Evolutionary conservation across 352 stramenopile species (phyloP).

Genomic region (Pythium coloratum): DNA sequence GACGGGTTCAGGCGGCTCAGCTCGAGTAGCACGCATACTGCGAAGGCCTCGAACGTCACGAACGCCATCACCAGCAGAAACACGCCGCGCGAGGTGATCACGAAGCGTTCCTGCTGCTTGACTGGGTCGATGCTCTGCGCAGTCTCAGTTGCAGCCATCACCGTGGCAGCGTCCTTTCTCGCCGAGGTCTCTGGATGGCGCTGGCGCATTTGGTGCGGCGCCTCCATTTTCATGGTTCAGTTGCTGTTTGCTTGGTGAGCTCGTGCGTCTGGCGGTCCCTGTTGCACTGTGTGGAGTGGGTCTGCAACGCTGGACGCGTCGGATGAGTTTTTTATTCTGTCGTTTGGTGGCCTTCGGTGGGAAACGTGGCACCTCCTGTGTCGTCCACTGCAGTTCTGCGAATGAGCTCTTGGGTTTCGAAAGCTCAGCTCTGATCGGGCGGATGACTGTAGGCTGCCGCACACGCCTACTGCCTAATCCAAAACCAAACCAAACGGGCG

Average conservation of each 20-base stretch:
- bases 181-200: background rate
- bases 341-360: background rate
- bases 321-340: background rate
- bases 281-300: background rate
- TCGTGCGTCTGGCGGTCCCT: background rate
- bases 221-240: background rate
- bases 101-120: conserved; percentile 9
- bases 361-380: background rate
- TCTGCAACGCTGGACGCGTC: background rate
- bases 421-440: background rate
- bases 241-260: background rate
- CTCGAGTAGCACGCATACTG: conserved; percentile 57
- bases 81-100: conserved; percentile 44
- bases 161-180: background rate
- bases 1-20: conserved; percentile 42
- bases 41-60: conserved; percentile 64
- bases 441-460: background rate
- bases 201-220: background rate
- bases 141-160: background rate
- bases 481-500: background rate
- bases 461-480: background rate
- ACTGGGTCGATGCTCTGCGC: conserved; percentile 1
- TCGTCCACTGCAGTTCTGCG: conserved; percentile 5
- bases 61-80: conserved; percentile 63
- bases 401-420: conserved; percentile 1